Base-by-base conservation (phyloP, 164 flowering plant genomes). In the Sedum album region DNA sequence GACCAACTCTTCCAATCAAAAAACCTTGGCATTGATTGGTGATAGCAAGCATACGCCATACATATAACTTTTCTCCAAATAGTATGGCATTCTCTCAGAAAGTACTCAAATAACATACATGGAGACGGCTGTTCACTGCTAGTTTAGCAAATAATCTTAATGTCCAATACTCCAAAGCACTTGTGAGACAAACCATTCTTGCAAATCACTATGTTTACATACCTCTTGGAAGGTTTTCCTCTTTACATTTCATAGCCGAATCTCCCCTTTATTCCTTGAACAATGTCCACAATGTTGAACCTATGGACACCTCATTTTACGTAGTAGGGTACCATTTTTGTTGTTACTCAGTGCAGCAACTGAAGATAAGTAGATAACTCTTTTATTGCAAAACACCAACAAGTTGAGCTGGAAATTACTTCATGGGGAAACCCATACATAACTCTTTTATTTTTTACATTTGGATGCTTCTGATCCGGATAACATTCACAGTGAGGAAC, bases 21-120 rank as follows among this genome's bases (percentile, higher is more conserved):
- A 78, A 80, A 81, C 44, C 64, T 91, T 78, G 96, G 98, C 6
- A 42, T 84, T 26, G 90, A 89, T 77, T 93, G 98, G 98, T 93
- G 65, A 82, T 25, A 23, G 25, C 10, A 55, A 20, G 55, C 17
- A 28, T 57, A 23, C 26, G 14, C 1, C 14, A 30, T 0, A 28
- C 20, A 17, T 11, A 44, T 17, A 44, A 17, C 11, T 15, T 13
- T 44, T 44, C 48, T 44, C 48, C 17, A 5, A 15, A 44, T 14
- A 44, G 20, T 11, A 44, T 18, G 15, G 18, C 48, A 11, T 14
- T 44, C 48, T 44, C 48, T 15, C 48, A 44, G 42, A 11, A 44
- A 44, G 4, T 18, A 44, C 48, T 18, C 15, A 44, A 3, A 15
- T 44, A 4, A 44, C 0, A 17, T 44, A 17, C 18, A 44, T 18